Evolutionary conservation across 192 early-diverging fungal species (phyloP), one percentile per base, ranked within the genome.

Genomic region (Phlyctochytrium arcticum): DNA sequence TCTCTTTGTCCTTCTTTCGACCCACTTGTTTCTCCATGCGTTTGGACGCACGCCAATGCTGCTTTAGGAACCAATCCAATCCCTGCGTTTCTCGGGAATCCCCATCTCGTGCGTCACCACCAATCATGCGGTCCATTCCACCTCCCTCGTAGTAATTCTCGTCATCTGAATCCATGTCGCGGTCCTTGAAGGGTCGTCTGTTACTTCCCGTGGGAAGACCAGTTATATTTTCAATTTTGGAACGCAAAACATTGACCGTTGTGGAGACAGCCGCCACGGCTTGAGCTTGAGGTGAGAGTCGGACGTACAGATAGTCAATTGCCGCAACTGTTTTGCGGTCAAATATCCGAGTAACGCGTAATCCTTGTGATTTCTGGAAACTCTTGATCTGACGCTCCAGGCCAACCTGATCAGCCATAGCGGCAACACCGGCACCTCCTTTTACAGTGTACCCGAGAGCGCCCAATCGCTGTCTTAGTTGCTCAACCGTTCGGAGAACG

Each of bases 171-270:
- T 50, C 49, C 8, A 8, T 24, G 4, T 57, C 56, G n/a, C 35
- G 29, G 23, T n/a, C n/a, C n/a, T n/a, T n/a, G n/a, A n/a, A n/a
- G n/a, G n/a, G n/a, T 62, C 39, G 42, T 44, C 48, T 29, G 32
- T n/a, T 23, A 7, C 44, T 29, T 17, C 19, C 48, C 7, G 63
- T 67, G 10, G 48, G 57, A 9, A 66, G 42, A 4, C 70, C 51
- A 24, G 64, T 66, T 4, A 72, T 55, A 46, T 72, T 59, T 37
- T 72, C 70, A 34, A 66, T 36, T 32, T 56, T 66, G 5, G 58
- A 60, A 12, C 58, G 48, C 23, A 72, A 36, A 23, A 60, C 70
- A 31, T 67, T 57, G 8, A 70, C 57, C 17, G 69, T 61, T 10
- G 69, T 49, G 19, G 62, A 65, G 12, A 71, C 62, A 24, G 54